Evolutionary conservation across 352 stramenopile genomes (phyloP), one percentile per base, ranked within the genome.

Genomic region (Lagenidium giganteum): DNA sequence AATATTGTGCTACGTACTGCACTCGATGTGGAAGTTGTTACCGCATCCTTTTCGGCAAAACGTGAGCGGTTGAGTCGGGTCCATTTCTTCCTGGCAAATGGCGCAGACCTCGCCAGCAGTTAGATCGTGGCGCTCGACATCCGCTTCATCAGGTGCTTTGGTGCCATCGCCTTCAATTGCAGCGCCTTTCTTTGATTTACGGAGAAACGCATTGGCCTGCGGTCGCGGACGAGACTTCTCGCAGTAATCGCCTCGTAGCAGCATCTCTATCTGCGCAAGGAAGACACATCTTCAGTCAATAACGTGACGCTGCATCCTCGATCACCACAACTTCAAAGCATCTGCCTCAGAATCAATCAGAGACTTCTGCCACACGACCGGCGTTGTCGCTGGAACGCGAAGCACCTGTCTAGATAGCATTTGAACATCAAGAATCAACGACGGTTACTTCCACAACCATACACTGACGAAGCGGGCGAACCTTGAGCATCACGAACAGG

Each of bases 401-500:
- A 91, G 49, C 11, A 92, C 67, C 71, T 83, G 25, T 20, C 13
- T 29, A 45, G 21, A 23, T 25, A 45, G 8, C 12, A 18, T 34
- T 11, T 32, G 14, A 32, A 14, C 28, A 32, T 14, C 28, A 32
- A 32, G 28, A 9, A 32, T 14, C 28, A 14, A 14, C 8, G 33
- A 22, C 33, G 18, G 33, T 8, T 16, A 8, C 12, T 8, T 40
- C 17, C 8, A 21, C 12, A 20, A 40, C 33, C 43, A 41, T 8
- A 21, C 8, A 25, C 2, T 29, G 16, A 33, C 17, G 12, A 25
- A 5, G 21, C 2, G n/a, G 18, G 28, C 44, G 5, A 47, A 82
- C 72, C 55, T 93, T 91, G 35, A 93, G 74, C 74, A 93, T 88
- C 18, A 93, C 79, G 41, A 93, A 93, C 25, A 93, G 59, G 12